Base-by-base conservation (phyloP, 495 filamentous ascomycete genomes). In the Eremomyces bilateralis region DNA sequence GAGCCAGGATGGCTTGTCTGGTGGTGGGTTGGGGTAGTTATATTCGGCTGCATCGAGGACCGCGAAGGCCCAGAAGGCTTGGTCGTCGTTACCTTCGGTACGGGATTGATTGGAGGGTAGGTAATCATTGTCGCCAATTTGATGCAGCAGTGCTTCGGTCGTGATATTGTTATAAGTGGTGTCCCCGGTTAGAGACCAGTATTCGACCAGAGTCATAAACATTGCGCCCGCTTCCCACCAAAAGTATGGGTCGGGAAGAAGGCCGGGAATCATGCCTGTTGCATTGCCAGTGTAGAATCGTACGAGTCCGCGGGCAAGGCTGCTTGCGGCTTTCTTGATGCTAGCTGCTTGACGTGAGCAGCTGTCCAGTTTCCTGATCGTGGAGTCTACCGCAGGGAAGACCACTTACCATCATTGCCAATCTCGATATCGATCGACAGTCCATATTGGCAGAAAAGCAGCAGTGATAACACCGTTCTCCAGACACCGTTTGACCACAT, bases 31-130 rank as follows among this genome's bases (percentile, higher is more conserved):
- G 0, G 74, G 74, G 42, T 72, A 85, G 31, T 73, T 75, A 32
- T 70, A 64, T 51, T 91, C 81, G 2, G 81, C 78, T 0, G 81
- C 81, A 4, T 71, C 63, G 70, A 91, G 78, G 21, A 71, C 77
- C 2, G 78, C 63, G 51, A 90, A 72, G 20, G 62, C 81, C 81
- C 81, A 91, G 47, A 91, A 91, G 0, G 64, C 72, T 47, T 88
- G 81, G 48, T 90, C 80, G 43, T 90, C 80, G 51, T 90, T 90
- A 33, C 81, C 78, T 34, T 43, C 18, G n/a, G 21, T 21, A n/a
- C 17, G 19, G 70, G 64, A 62, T 38, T 64, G 55, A 39, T 64
- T 64, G 21, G 47, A 41, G 1, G 70, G 69, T 52, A 73, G 71
- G 57, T 68, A 84, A 52, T 84, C 68, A 34, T 65, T 44, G 38